Evolutionary conservation across 208 protist species (phyloP).

Genomic region (Trypanosoma theileri): DNA sequence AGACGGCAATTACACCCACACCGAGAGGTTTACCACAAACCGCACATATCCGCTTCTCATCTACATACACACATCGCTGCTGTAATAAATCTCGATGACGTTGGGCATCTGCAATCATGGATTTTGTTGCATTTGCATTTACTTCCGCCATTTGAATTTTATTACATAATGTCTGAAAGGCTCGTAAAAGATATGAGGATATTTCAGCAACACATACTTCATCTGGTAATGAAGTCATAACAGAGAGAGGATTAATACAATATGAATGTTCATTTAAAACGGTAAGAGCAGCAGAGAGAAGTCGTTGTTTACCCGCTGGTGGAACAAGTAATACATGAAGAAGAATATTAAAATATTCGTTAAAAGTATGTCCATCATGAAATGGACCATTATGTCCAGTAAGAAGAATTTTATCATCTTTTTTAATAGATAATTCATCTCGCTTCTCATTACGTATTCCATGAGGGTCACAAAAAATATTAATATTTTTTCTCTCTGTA

Average conservation of each 20-base stretch:
- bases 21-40: slow-evolving; percentile 41
- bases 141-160: slow-evolving; percentile 27
- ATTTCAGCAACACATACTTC: slow-evolving; percentile 36
- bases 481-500: background rate
- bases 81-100: slow-evolving; percentile 28
- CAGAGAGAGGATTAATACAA: slow-evolving; percentile 36
- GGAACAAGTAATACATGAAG: slow-evolving; percentile 52
- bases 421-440: background rate
- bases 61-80: slow-evolving; percentile 48
- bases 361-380: slow-evolving; percentile 25
- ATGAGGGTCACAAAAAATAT: background rate
- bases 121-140: slow-evolving; percentile 20
- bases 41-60: slow-evolving; percentile 35
- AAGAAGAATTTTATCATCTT: background rate
- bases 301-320: slow-evolving; percentile 24
- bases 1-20: slow-evolving; percentile 40
- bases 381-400: background rate
- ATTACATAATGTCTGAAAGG: slow-evolving; percentile 40
- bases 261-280: slow-evolving; percentile 38
- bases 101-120: slow-evolving; percentile 25
- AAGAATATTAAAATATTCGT: slow-evolving; percentile 45
- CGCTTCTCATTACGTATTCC: background rate
- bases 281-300: slow-evolving; percentile 33
- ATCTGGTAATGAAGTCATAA: slow-evolving; percentile 38
- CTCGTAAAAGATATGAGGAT: slow-evolving; percentile 42